Evolutionary conservation across 352 stramenopile genomes (phyloP).

Genomic region (Globisporangium alternatum): DNA sequence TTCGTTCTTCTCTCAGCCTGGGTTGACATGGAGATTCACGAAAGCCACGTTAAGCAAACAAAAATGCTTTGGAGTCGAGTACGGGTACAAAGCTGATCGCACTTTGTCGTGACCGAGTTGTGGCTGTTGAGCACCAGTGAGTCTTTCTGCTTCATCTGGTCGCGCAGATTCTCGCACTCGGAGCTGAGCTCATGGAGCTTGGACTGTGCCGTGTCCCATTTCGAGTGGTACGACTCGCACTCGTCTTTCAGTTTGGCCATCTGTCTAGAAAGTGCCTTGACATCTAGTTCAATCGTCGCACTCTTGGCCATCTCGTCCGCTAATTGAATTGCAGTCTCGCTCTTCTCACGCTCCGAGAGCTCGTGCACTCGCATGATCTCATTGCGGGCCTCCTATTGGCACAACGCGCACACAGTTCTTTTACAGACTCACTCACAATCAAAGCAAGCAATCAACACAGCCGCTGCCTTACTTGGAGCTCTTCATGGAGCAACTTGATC

Average conservation of each 20-base stretch:
- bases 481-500: conserved; percentile 56
- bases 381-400: conserved; percentile 44
- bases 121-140: conserved; percentile 58
- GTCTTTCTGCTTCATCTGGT: conserved; percentile 78
- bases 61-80: too few species aligned
- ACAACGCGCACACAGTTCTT: neutral
- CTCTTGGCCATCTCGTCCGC: conserved; percentile 44
- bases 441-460: neutral
- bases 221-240: conserved; percentile 37
- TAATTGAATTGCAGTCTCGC: conserved; percentile 38
- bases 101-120: conserved; percentile 54
- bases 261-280: conserved; percentile 47
- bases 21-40: neutral
- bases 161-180: conserved; percentile 59
- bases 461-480: conserved; percentile 45
- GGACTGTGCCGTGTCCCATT: conserved; percentile 55
- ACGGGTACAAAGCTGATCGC: neutral
- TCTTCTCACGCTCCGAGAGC: conserved; percentile 33
- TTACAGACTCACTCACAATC: too few species aligned
- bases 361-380: conserved; percentile 42
- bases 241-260: conserved; percentile 48
- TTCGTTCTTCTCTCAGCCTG: conserved; percentile 61
- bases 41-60: neutral
- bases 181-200: conserved; percentile 48
- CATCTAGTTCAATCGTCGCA: conserved; percentile 50